Evolutionary conservation across 1,139 yeast genomes (phyloP), one percentile per base, ranked within the genome.

Genomic region (Groenewaldozyma sp.): DNA sequence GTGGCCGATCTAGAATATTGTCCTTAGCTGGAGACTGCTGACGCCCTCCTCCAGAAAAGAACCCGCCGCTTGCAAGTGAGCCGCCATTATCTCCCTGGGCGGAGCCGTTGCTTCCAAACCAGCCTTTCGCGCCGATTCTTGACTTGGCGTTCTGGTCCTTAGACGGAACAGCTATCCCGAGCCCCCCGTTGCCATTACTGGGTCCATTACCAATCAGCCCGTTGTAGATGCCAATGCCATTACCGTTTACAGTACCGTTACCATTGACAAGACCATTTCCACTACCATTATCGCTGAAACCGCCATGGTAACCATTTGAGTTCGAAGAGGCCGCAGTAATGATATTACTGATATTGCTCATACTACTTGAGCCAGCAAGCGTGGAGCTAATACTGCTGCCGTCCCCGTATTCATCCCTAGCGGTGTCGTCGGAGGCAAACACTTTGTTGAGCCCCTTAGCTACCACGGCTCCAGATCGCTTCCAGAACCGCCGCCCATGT

Each of bases 361-460:
- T 33, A 6, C 40, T 37, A 21, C 18, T 31, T 3, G 44, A 27
- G 29, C 36, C 36, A 7, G 28, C 24, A 18, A 14, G n/a, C n/a
- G n/a, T n/a, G n/a, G n/a, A n/a, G n/a, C n/a, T n/a, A n/a, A n/a
- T 33, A 2, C 28, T 28, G 27, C 27, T 28, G 22, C 34, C n/a
- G 13, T 24, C 38, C 11, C 16, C 26, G 33, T 29, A 36, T 3
- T 34, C 36, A 18, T 36, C 47, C n/a, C 44, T 46, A 31, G 35
- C 41, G 32, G 43, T 37, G 7, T 47, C 51, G 17, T 60, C 64
- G 19, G 43, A 49, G 4, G 58, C 54, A 44, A 62, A 60, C 29
- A 60, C 63, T 43, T 54, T 52, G 42, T 54, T 60, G 37, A 63
- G 48, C 1, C 66, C 66, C 46, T 60, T 62, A 29, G 65, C 65